These are phyloP conservation scores for Coprinellus aureogranulatus DNA, from an alignment of 768 basidiomycete species.

Conservation along the genomic window DNA sequence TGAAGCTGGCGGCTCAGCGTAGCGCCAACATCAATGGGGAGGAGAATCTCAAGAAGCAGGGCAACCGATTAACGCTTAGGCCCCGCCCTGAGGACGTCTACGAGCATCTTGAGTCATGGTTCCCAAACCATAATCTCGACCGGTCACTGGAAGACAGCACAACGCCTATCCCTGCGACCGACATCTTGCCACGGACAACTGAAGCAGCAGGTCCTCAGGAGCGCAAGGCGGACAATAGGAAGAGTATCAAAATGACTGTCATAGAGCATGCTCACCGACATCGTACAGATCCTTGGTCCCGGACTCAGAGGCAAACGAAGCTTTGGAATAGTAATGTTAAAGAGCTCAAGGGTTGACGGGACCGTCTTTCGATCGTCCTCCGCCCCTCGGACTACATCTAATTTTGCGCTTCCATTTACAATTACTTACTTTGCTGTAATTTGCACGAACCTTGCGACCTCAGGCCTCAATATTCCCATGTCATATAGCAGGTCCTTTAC, in stretches of 20 bases:
- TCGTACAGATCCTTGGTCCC: slow-evolving; percentile 38
- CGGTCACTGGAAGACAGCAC: slow-evolving; percentile 67
- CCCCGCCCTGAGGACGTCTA: slow-evolving; percentile 79
- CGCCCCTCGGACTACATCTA: not conserved
- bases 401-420: no score
- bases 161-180: not conserved
- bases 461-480: not conserved
- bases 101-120: slow-evolving; percentile 77
- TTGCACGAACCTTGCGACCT: not conserved
- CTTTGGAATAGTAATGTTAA: slow-evolving; percentile 44
- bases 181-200: not conserved
- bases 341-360: slow-evolving; percentile 30
- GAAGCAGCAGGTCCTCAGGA: not conserved
- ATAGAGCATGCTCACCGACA: slow-evolving; percentile 63
- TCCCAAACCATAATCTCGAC: slow-evolving; percentile 87
- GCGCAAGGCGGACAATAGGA: slow-evolving; percentile 41
- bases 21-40: not conserved
- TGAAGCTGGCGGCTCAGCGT: not conserved
- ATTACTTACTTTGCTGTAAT: not conserved
- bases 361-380: not conserved
- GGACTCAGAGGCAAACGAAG: slow-evolving; percentile 33
- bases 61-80: slow-evolving; percentile 40
- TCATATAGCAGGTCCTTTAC: not conserved
- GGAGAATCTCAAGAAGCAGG: not conserved
- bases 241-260: slow-evolving; percentile 83